Evolutionary conservation across 305 asterid species (phyloP).

Genomic region (Fraxinus angustifolia): DNA sequence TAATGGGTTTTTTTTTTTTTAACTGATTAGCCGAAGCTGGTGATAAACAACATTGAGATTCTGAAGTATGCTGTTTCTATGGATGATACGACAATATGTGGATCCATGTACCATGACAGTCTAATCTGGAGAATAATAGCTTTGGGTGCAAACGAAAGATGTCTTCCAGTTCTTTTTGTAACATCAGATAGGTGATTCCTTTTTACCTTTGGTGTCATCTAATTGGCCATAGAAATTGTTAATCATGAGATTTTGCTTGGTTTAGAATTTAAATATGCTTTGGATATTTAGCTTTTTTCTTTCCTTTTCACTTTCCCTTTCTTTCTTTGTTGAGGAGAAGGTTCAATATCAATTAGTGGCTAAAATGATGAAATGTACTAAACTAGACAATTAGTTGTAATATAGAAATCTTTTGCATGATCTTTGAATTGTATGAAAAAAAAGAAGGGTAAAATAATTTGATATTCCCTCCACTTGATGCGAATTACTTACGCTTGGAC

Average conservation of each 20-base stretch:
- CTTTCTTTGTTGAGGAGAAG: neutral
- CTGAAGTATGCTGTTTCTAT: conserved; percentile 62
- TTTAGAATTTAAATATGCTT: conserved; percentile 7
- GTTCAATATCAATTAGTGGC: neutral
- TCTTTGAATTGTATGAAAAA: neutral
- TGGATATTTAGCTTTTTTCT: neutral
- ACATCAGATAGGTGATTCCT: conserved; percentile 82
- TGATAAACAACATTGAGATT: conserved; percentile 88
- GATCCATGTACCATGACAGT: conserved; percentile 89
- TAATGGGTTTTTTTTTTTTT: conserved; percentile 9
- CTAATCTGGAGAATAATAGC: conserved; percentile 86
- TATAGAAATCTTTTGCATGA: neutral
- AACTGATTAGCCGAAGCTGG: conserved; percentile 75
- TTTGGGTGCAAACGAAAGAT: conserved; percentile 83
- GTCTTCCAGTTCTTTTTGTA: conserved; percentile 71
- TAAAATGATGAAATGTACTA: neutral
- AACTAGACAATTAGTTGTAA: neutral
- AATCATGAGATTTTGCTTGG: conserved; percentile 5
- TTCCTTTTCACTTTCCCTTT: neutral
- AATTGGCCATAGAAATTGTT: neutral
- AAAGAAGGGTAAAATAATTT: neutral
- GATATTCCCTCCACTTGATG: neutral
- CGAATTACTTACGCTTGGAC: neutral
- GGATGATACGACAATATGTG: conserved; percentile 64
- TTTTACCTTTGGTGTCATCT: conserved; percentile 12